Conservation (phyloP, 192 early-diverging fungal genomes). For the Rhizophagus clarus region DNA sequence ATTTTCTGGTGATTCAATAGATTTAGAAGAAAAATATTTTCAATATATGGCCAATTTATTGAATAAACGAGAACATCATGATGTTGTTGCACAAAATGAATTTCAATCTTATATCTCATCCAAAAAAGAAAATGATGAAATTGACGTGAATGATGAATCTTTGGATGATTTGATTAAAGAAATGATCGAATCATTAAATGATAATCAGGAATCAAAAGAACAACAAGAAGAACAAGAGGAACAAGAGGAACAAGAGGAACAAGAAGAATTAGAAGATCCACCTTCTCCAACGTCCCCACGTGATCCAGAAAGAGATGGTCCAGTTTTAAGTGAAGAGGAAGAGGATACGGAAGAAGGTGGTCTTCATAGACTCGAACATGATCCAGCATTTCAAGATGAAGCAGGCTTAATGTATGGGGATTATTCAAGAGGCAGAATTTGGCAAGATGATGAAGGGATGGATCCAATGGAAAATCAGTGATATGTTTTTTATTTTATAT, state of each 20-base stretch:
- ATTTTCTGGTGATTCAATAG: not conserved
- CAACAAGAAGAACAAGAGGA: not conserved
- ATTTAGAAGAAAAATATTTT: not conserved
- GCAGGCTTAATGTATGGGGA: not conserved
- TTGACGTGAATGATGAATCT: not conserved
- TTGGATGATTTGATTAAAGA: not conserved
- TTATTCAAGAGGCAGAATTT: not conserved
- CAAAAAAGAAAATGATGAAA: not conserved
- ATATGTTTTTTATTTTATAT: not conserved
- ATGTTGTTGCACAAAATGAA: not conserved
- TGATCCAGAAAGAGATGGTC: conserved; percentile 5
- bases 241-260: not conserved
- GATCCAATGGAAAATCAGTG: conserved; percentile 20
- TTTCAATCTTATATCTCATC: not conserved
- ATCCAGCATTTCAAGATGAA: conserved; percentile 13
- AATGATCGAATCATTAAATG: not conserved
- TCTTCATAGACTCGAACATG: not conserved
- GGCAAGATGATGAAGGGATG: conserved; percentile 5
- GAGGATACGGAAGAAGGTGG: not conserved
- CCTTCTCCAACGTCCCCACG: conserved; percentile 1
- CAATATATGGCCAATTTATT: not conserved
- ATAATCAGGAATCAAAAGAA: not conserved
- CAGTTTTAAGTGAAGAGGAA: not conserved
- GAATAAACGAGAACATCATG: not conserved
- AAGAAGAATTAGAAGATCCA: not conserved